Conservation (phyloP, 2,329 filamentous ascomycete genomes). For the Cordyceps pruinosa region DNA sequence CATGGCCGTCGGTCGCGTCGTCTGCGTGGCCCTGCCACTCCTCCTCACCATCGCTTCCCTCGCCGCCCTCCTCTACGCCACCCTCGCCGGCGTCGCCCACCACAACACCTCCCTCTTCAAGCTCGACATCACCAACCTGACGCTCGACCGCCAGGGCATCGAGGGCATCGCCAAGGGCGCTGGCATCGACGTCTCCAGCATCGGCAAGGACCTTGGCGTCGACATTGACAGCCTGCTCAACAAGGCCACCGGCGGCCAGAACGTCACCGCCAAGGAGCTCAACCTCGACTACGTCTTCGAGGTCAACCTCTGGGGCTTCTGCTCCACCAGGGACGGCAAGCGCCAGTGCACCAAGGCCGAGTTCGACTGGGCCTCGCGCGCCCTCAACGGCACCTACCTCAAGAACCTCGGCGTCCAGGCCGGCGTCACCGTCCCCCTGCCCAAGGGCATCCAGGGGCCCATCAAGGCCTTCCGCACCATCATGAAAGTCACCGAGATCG, state of each 20-base stretch:
- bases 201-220: conserved; percentile 20
- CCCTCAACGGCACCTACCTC: conserved; percentile 56
- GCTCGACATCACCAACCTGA: conserved; percentile 57
- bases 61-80: conserved; percentile 56
- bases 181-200: conserved; percentile 16
- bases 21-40: conserved; percentile 85
- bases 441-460: conserved; percentile 57
- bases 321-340: conserved; percentile 50
- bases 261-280: conserved; percentile 52
- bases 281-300: conserved; percentile 71
- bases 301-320: conserved; percentile 83
- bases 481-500: conserved; percentile 75
- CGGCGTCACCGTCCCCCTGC: conserved; percentile 55
- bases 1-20: conserved; percentile 65
- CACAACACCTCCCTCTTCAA: conserved; percentile 52
- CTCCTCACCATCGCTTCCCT: conserved; percentile 71
- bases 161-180: conserved; percentile 17
- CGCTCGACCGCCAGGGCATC: conserved; percentile 33
- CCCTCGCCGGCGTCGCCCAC: conserved; percentile 49
- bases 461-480: conserved; percentile 68
- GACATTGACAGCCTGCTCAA: conserved; percentile 17
- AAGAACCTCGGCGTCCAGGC: conserved; percentile 43
- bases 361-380: conserved; percentile 70
- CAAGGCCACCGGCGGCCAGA: conserved; percentile 25
- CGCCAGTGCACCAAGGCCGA: conserved; percentile 63